Evolutionary conservation across 225 moss, liverwort and hornwort genomes (phyloP), one percentile per base, ranked within the genome.

Genomic region (Anthoceros angustus): DNA sequence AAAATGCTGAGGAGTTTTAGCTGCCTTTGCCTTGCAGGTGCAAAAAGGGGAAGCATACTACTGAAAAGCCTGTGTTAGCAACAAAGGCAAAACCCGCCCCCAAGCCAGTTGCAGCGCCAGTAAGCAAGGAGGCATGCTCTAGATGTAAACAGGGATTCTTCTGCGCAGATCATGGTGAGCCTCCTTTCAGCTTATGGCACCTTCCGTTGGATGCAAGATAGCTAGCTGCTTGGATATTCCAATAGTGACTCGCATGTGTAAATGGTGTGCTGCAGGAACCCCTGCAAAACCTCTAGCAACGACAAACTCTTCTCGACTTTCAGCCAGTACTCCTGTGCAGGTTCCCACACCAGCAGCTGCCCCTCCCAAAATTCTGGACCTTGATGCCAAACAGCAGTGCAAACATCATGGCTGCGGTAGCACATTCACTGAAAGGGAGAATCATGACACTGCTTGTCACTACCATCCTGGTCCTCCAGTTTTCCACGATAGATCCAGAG

Each of bases 81-180:
- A 80, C 75, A 68, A 78, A 80, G 72, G 80, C 72, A 67, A 86
- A 74, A 79, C 81, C 77, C 62, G 41, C 66, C 60, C 77, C 76
- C 66, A 72, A 75, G 12, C 66, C 80, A 41, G 69, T 73, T 50
- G 67, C 71, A 69, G 25, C 67, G 71, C 67, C 43, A 75, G 68
- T 62, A 74, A 69, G 71, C 71, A 65, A 77, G 70, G 65, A 80
- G 81, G 75, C 78, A 68, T 94, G 93, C 74, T 76, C 74, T 43
- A 84, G 93, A 73, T 94, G 93, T 74, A 81, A 80, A 68, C 93
- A 94, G 76, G 87, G 90, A 46, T 90, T 94, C 72, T 94, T 81
- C 72, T 94, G 93, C 75, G 77, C 93, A 63, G 87, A 90, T 75
- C 93, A 94, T 70, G 90, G 90, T 94, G 67, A 71, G 78, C 82